Evolutionary conservation across 2,329 filamentous ascomycete genomes (phyloP), one percentile per base, ranked within the genome.

Genomic region (Parastagonospora avenae): DNA sequence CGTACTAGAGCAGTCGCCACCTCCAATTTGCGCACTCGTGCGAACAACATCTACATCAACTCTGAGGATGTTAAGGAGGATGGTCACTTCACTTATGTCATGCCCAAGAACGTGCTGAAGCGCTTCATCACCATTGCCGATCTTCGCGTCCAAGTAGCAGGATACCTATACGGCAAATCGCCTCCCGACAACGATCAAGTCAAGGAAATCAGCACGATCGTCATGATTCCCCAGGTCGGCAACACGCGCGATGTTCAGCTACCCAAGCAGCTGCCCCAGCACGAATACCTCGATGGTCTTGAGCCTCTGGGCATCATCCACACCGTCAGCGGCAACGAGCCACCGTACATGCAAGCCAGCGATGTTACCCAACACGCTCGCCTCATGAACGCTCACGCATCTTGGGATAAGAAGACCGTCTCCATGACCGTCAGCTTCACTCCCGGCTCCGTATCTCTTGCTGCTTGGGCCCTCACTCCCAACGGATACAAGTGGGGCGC

Each of bases 31-130:
- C 88, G 93, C 39, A 97, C 92, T 41, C 84, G 94, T 60, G 86
- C 94, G 42, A 99, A 97, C 82, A 97, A 99, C 76, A 96, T 99
- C 68, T 99, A 97, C 75, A 95, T 99, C 63, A 96, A 94, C 7
- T 94, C 92, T 0, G 92, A 97, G 46, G 94, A 97, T 71, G 90
- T 93, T 60, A 90, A 92, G 46, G 85, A 94, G 58, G 92, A 96
- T 53, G 91, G 92, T 33, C 83, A 87, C 66, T 89, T 90, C 70
- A 99, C 93, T 1, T 99, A 97, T 68, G 90, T 99, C 67, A 97
- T 99, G 91, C 94, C 94, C 1, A 99, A 97, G 84, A 99, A 99
- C 74, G 88, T 99, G 42, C 83, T 99, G 66, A 97, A 96, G 82
- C 90, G 91, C 59, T 99, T 99, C 81, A 97, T 99, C 77, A 94